Conservation (phyloP, 768 basidiomycete species). For the Cubamyces sp. region DNA sequence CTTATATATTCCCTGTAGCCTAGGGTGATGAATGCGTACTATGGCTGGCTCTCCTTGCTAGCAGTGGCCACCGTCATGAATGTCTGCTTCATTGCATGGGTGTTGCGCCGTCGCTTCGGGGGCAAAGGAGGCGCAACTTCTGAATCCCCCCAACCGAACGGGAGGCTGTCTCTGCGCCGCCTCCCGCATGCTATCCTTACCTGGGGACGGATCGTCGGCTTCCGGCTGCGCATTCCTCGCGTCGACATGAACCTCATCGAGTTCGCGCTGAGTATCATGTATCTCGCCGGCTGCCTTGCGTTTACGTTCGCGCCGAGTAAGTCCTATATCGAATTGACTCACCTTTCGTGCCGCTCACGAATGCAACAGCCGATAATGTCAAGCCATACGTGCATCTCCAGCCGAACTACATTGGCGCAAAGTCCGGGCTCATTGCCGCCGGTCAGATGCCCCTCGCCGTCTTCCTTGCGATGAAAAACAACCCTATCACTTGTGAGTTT, state of each 20-base stretch:
- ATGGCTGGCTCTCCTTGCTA: too few species aligned
- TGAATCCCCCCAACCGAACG: background rate
- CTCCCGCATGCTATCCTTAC: constrained; percentile 33
- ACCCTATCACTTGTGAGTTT: constrained; percentile 46
- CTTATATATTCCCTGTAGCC: background rate
- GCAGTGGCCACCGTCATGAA: constrained; percentile 22
- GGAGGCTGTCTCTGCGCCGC: constrained; percentile 26
- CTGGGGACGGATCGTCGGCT: constrained; percentile 33
- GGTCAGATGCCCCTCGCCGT: constrained; percentile 54
- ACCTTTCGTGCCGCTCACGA: background rate
- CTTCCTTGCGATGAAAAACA: constrained; percentile 58
- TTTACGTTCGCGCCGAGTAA: constrained; percentile 37
- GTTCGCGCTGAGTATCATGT: constrained; percentile 32
- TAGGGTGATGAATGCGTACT: too few species aligned
- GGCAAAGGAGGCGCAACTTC: background rate
- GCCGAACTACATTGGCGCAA: constrained; percentile 30
- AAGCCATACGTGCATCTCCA: constrained; percentile 18
- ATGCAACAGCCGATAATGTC: constrained; percentile 1
- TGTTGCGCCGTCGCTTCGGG: constrained; percentile 16
- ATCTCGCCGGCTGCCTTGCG: constrained; percentile 34
- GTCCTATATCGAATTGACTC: background rate
- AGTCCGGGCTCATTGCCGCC: constrained; percentile 45
- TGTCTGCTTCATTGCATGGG: constrained; percentile 24
- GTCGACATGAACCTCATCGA: constrained; percentile 35
- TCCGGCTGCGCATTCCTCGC: constrained; percentile 35